These are phyloP conservation scores for Trapa bicornis DNA, from an alignment of 345 rosid species.

Conservation along the genomic window DNA sequence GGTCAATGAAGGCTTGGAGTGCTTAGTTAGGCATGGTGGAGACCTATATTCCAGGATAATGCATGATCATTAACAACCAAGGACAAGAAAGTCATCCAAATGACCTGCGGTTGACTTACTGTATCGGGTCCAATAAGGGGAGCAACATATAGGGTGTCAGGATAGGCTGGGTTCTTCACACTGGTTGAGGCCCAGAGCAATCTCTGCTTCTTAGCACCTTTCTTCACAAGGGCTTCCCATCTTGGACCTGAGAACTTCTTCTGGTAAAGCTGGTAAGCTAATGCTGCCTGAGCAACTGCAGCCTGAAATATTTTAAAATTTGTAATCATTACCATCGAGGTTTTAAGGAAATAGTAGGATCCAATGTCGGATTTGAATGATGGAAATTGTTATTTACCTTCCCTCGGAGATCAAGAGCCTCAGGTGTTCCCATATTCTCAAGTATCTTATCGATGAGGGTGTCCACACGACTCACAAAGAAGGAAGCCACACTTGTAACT, in stretches of 20 bases:
- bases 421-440: constrained; percentile 82
- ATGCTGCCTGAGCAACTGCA: constrained; percentile 92
- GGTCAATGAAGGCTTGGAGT: constrained; percentile 76
- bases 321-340: background rate
- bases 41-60: constrained; percentile 31
- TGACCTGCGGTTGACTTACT: constrained; percentile 23
- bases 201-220: constrained; percentile 97
- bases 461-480: constrained; percentile 96
- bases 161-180: constrained; percentile 92
- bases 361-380: background rate
- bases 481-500: constrained; percentile 96
- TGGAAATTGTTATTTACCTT: constrained; percentile 34
- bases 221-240: constrained; percentile 90
- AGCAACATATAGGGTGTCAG: constrained; percentile 74
- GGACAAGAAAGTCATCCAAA: background rate
- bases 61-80: background rate
- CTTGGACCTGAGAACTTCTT: constrained; percentile 96
- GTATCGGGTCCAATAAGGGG: constrained; percentile 96
- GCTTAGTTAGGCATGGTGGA: constrained; percentile 99
- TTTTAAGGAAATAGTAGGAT: background rate
- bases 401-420: constrained; percentile 92
- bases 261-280: constrained; percentile 91
- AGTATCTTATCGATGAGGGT: constrained; percentile 92
- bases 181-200: constrained; percentile 95
- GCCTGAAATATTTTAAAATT: constrained; percentile 36